A percentile compares a stretch with the other conserved stretches of the same genome.
phyloP scores from a whole-genome alignment of 768 basidiomycete species.

The Infundibulicybe gibba region DNA sequence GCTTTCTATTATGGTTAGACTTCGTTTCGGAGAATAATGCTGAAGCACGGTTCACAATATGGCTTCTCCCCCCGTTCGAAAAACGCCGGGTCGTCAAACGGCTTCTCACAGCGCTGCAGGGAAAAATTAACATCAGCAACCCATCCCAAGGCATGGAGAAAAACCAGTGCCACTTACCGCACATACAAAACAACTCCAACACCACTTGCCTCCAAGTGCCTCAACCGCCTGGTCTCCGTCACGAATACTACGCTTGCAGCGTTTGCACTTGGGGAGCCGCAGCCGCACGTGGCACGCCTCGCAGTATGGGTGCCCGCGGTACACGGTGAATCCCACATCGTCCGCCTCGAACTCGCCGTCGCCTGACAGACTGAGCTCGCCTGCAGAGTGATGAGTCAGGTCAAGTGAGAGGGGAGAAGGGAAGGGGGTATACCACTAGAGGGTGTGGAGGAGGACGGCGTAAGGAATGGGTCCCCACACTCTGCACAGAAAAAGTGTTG shows the following conservation, averaged over 20 bases:
- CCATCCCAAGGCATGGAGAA: conserved; percentile 1
- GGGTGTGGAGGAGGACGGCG: conserved; percentile 44
- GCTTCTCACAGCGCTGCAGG: conserved; percentile 65
- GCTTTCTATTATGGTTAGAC: conserved; percentile 27
- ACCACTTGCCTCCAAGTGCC: conserved; percentile 91
- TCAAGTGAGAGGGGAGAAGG: not conserved
- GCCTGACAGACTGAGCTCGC: conserved; percentile 56
- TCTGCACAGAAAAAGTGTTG: conserved; percentile 99
- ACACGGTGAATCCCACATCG: conserved; percentile 83
- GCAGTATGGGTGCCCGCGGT: conserved; percentile 92
- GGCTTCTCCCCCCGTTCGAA: conserved; percentile 81
- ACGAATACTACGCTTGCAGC: conserved; percentile 80
- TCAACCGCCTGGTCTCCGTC: conserved; percentile 81
- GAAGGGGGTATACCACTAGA: conserved; percentile 21
- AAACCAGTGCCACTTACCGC: conserved; percentile 49
- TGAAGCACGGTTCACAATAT: conserved; percentile 87
- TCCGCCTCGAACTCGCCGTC: conserved; percentile 71
- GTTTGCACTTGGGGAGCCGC: conserved; percentile 85
- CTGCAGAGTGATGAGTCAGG: conserved; percentile 17
- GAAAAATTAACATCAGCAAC: conserved; percentile 1
- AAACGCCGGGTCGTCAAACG: conserved; percentile 86
- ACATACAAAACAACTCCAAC: conserved; percentile 90
- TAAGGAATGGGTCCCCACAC: conserved; percentile 95
- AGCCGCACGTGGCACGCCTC: conserved; percentile 89
- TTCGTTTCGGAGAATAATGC: conserved; percentile 78